These are phyloP conservation scores for Penicillium chermesinum DNA, from an alignment of 495 filamentous ascomycete genomes.

Conservation along the genomic window DNA sequence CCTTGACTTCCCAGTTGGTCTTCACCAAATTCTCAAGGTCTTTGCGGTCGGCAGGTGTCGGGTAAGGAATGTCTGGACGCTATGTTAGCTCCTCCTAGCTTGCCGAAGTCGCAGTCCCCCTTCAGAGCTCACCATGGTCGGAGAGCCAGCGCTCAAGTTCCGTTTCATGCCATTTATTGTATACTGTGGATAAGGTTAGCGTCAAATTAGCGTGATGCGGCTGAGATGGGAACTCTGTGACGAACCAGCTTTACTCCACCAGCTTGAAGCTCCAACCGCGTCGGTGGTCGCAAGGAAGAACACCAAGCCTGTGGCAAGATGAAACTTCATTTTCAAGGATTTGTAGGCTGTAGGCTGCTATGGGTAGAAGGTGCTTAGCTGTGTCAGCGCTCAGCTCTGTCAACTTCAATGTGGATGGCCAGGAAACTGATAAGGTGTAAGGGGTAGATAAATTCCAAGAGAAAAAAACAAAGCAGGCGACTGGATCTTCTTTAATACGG, in stretches of 20 bases:
- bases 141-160: slow-evolving; percentile 97
- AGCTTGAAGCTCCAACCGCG: slow-evolving; percentile 61
- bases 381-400: not conserved
- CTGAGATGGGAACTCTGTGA: slow-evolving; percentile 8
- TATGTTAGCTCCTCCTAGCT: slow-evolving; percentile 12
- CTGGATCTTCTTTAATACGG: slow-evolving; percentile 12
- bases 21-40: slow-evolving; percentile 81
- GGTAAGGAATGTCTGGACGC: slow-evolving; percentile 70
- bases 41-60: slow-evolving; percentile 77
- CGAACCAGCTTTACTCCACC: slow-evolving; percentile 81
- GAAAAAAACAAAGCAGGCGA: slow-evolving; percentile 1
- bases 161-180: slow-evolving; percentile 98
- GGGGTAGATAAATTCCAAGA: too few relatives aligned
- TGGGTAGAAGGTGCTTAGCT: not conserved
- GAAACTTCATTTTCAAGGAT: slow-evolving; percentile 63
- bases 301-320: slow-evolving; percentile 59
- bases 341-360: not conserved
- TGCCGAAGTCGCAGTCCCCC: not conserved
- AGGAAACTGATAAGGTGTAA: too few relatives aligned
- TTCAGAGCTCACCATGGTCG: slow-evolving; percentile 54
- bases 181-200: slow-evolving; percentile 52
- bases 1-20: slow-evolving; percentile 74
- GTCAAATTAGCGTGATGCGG: not conserved
- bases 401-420: not conserved
- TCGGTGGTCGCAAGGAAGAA: slow-evolving; percentile 63